These are phyloP conservation scores for Brassica hybrid DNA, from an alignment of 441 rosid species.

Conservation along the genomic window DNA sequence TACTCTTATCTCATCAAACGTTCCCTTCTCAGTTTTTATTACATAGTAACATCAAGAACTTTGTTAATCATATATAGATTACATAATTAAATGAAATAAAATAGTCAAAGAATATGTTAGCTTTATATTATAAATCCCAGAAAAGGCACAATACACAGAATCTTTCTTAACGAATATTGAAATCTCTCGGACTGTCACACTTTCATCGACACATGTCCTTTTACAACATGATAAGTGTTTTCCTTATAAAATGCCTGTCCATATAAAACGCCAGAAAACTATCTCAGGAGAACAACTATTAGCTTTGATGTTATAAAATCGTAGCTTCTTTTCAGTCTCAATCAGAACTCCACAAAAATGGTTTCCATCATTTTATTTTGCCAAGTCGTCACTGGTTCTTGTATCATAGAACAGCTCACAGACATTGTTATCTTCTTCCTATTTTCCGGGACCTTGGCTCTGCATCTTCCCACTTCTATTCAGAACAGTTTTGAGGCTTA, in stretches of 20 bases:
- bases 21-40: not conserved
- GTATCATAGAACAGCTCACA: constrained; percentile 41
- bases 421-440: not conserved
- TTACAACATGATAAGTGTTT: too few relatives aligned
- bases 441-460: not conserved
- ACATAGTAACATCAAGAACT: not conserved
- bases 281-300: constrained; percentile 42
- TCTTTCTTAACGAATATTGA: too few relatives aligned
- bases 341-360: constrained; percentile 35
- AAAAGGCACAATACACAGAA: not conserved
- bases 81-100: not conserved
- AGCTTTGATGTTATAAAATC: constrained; percentile 1
- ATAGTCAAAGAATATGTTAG: not conserved
- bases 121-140: not conserved
- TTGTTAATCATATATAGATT: not conserved
- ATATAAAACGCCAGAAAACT: constrained; percentile 44
- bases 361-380: constrained; percentile 40
- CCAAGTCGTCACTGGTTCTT: constrained; percentile 39
- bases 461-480: constrained; percentile 42
- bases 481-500: constrained; percentile 46
- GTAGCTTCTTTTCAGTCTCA: not conserved
- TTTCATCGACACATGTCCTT: too few relatives aligned
- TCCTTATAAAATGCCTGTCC: constrained; percentile 54
- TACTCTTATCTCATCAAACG: not conserved
- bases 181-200: too few relatives aligned